Conservation (phyloP, 805 yeast genomes). For the Lachancea waltii region DNA sequence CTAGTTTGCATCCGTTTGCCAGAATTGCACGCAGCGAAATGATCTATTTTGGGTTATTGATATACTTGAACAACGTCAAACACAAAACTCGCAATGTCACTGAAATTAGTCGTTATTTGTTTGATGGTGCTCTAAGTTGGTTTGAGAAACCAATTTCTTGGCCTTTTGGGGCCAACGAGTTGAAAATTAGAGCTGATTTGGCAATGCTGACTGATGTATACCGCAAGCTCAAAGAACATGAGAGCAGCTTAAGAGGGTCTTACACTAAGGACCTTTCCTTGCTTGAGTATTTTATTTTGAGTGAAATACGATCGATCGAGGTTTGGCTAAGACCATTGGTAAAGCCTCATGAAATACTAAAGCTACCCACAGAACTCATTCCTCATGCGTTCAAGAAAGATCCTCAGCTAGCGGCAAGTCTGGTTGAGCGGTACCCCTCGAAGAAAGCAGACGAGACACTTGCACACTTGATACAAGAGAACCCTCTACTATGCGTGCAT, state of each 20-base stretch:
- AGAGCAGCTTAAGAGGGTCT: conserved; percentile 15
- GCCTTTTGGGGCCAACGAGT: conserved; percentile 80
- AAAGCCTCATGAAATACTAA: conserved; percentile 31
- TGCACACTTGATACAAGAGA: conserved; percentile 39
- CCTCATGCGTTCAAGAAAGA: conserved; percentile 55
- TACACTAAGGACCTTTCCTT: conserved; percentile 48
- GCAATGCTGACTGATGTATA: conserved; percentile 48
- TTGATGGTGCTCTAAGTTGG: conserved; percentile 74
- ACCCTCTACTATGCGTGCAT: conserved; percentile 46
- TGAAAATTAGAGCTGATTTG: conserved; percentile 65
- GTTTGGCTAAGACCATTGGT: conserved; percentile 61
- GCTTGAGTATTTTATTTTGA: conserved; percentile 57
- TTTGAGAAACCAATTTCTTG: conserved; percentile 54
- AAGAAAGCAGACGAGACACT: conserved; percentile 31
- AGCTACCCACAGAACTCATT: conserved; percentile 36
- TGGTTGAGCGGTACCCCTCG: conserved; percentile 49
- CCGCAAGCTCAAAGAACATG: conserved; percentile 20
- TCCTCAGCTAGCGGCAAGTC: conserved; percentile 66
- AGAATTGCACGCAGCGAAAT: conserved; percentile 70
- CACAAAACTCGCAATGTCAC: conserved; percentile 41
- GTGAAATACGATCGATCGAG: conserved; percentile 64
- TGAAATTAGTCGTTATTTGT: conserved; percentile 40
- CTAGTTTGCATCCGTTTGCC: conserved; percentile 79
- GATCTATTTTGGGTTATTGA: conserved; percentile 58
- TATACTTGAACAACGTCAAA: conserved; percentile 49